These are phyloP conservation scores for Eucalyptus lansdowneana DNA, from an alignment of 345 rosid species.

Conservation along the genomic window DNA sequence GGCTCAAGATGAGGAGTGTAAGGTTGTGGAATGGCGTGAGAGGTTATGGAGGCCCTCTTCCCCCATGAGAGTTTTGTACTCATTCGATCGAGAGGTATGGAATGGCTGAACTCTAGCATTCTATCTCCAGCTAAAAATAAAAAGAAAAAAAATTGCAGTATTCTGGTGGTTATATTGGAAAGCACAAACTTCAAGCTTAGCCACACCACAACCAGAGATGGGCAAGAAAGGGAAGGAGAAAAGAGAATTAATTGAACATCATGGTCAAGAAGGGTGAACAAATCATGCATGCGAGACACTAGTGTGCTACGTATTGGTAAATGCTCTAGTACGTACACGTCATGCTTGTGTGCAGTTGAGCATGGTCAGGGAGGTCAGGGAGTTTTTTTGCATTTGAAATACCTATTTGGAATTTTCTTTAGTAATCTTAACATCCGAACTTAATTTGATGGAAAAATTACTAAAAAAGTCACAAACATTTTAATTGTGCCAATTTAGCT, in stretches of 20 bases:
- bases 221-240: not conserved
- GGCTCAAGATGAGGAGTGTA: slow-evolving; percentile 42
- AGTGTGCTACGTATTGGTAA: not conserved
- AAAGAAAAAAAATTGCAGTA: not conserved
- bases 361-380: not conserved
- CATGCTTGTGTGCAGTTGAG: not conserved
- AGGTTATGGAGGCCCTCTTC: not conserved
- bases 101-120: not conserved
- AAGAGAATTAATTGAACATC: not conserved
- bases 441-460: not conserved
- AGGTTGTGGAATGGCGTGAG: slow-evolving; percentile 28
- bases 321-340: not conserved
- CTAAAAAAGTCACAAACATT: too few species aligned
- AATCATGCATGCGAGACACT: not conserved
- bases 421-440: not conserved
- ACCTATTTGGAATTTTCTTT: not conserved
- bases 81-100: not conserved
- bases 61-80: not conserved
- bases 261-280: not conserved
- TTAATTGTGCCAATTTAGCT: too few species aligned
- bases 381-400: not conserved
- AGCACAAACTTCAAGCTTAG: not conserved
- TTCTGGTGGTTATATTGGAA: not conserved
- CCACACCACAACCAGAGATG: not conserved
- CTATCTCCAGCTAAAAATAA: not conserved